A percentile compares a stretch with the other conserved stretches of the same genome.
These are phyloP conservation scores for Phytophthora megakarya DNA, from an alignment of 352 stramenopile genomes.

Conservation along the genomic window DNA sequence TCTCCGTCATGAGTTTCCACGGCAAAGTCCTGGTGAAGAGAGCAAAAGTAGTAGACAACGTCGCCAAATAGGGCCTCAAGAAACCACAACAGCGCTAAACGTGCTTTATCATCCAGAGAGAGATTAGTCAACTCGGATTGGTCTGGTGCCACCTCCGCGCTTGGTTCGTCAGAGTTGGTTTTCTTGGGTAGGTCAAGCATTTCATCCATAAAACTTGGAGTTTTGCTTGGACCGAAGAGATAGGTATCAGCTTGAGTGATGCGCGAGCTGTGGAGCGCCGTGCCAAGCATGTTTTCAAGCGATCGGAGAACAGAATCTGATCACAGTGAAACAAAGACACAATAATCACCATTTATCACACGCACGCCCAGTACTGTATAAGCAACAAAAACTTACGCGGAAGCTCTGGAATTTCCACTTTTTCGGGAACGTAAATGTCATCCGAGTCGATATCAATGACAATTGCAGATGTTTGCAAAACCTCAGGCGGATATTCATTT, in stretches of 20 bases:
- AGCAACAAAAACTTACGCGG: conserved; percentile 46
- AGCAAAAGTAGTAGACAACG: conserved; percentile 64
- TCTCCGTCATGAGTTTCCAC: conserved; percentile 20
- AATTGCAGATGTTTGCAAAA: conserved; percentile 54
- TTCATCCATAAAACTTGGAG: conserved; percentile 31
- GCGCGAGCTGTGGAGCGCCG: conserved; percentile 42
- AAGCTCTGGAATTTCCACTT: conserved; percentile 67
- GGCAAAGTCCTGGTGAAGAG: conserved; percentile 51
- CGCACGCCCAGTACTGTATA: neutral
- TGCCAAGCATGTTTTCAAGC: conserved; percentile 50
- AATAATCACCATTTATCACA: conserved; percentile 1
- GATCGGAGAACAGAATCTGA: conserved; percentile 61
- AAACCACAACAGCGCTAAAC: conserved; percentile 57
- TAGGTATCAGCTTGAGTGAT: conserved; percentile 53
- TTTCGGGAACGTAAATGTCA: conserved; percentile 70
- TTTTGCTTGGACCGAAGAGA: conserved; percentile 44
- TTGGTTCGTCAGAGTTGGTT: conserved; percentile 5
- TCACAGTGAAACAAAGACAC: neutral
- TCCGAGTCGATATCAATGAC: conserved; percentile 75
- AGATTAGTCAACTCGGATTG: neutral
- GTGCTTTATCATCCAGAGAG: conserved; percentile 35
- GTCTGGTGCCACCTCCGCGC: neutral
- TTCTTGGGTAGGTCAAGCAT: conserved; percentile 29
- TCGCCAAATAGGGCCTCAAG: conserved; percentile 71
- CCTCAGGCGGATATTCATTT: conserved; percentile 42